These are phyloP conservation scores for Rhododendron kiyosumense DNA, from an alignment of 148 eudicot genomes.

Conservation along the genomic window DNA sequence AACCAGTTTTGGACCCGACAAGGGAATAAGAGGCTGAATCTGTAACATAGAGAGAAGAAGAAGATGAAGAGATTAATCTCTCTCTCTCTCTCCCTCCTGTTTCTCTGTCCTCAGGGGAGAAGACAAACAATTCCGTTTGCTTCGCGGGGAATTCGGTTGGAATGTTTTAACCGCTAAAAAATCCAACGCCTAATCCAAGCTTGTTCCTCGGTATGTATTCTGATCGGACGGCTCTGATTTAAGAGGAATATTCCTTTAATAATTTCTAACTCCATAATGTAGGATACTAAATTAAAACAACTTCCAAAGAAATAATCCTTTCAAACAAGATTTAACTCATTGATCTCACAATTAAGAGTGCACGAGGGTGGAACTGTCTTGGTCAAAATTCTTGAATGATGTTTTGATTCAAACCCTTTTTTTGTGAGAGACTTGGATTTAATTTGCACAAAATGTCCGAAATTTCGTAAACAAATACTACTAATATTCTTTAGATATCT, in stretches of 20 bases:
- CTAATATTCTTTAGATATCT: no score
- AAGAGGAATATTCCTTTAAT: neutral
- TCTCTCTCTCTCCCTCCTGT: neutral
- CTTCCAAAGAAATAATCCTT: neutral
- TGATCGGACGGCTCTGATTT: neutral
- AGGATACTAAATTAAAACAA: neutral
- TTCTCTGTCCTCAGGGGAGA: neutral
- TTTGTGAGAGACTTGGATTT: no score
- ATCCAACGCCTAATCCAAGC: neutral
- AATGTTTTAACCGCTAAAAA: constrained; percentile 4
- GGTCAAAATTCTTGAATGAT: no score
- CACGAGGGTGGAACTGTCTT: no score
- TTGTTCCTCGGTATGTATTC: neutral
- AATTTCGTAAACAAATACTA: no score
- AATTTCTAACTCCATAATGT: neutral
- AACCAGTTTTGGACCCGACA: neutral
- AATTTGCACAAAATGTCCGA: no score
- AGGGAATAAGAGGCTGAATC: neutral
- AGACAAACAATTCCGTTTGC: neutral
- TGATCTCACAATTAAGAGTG: neutral
- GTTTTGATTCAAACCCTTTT: no score
- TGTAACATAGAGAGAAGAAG: neutral
- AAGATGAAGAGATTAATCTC: neutral
- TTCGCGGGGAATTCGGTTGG: constrained; percentile 20
- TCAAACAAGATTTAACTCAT: neutral